Evolutionary conservation across 176 grass and related monocot species (phyloP), one percentile per base, ranked within the genome.

Genomic region (Melocanna baccifera): DNA sequence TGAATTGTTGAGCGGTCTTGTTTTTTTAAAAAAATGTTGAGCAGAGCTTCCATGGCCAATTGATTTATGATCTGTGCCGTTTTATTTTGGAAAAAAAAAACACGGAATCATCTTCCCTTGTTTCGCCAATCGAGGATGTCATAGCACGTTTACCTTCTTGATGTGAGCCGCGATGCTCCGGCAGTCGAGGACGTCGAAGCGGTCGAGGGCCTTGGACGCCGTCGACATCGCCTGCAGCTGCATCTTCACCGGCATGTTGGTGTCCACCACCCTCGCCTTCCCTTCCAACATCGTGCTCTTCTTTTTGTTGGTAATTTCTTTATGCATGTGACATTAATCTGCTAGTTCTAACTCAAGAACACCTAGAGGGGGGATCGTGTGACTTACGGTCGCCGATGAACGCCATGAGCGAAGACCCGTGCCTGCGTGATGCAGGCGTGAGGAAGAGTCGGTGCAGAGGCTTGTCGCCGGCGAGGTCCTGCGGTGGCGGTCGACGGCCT

Each of bases 171-270:
- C 93, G 76, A 99, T 99, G 93, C 81, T 92, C 70, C 91, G 85
- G 87, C 80, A 98, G 79, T 98, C 96, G 77, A 81, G 62, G 82
- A 73, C 96, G 76, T 98, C 96, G 74, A 95, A 98, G 86, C 91
- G 91, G 80, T 98, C 96, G 56, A 98, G 96, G 1, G 93, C 93
- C 75, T 90, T 89, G 75, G 83, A 95, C 47, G 96, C 93, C 36
- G 91, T 75, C 34, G 96, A 73, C 91, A 75, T 96, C 51, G 96
- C 96, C 80, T 91, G 91, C 48, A 83, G 83, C 88, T 99, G 96
- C 93, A 99, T 99, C 91, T 92, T 88, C 68, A 69, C 69, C 14
- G 96, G 96, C 93, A 99, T 99, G 84, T 99, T 93, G n/a, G 93
- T 96, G 86, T 99, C 96, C 87, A 94, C 89, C 88, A 99, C 85